These are phyloP conservation scores for Glycine soja DNA, from an alignment of 306 rosid genomes.

Conservation along the genomic window DNA sequence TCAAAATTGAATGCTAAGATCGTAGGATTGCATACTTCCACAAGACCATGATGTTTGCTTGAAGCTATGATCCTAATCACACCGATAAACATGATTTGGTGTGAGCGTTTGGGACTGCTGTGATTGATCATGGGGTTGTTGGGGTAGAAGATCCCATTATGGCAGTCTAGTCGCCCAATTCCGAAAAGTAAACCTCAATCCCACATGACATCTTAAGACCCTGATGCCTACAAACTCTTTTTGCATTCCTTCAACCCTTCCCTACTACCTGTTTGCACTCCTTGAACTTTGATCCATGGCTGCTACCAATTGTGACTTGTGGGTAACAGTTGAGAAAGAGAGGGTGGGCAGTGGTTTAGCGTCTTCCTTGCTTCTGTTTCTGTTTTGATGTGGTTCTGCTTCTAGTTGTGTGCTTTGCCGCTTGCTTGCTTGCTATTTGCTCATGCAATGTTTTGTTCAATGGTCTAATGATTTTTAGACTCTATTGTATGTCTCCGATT, in stretches of 20 bases:
- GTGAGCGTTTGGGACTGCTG: not conserved
- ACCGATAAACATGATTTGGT: not conserved
- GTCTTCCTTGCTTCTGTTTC: not conserved
- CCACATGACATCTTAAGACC: too few species aligned
- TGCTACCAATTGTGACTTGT: not conserved
- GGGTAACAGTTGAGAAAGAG: not conserved
- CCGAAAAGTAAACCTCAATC: too few species aligned
- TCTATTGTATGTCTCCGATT: not conserved
- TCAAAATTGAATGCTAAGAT: not conserved
- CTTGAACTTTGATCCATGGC: too few species aligned
- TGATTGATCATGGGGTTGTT: too few species aligned
- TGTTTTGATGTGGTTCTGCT: not conserved
- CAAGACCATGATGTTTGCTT: not conserved
- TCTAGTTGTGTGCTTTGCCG: not conserved
- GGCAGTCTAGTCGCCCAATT: too few species aligned
- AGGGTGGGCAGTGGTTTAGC: not conserved
- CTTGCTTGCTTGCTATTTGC: not conserved
- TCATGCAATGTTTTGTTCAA: not conserved
- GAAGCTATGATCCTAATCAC: slow-evolving; percentile 2
- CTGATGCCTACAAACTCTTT: too few species aligned
- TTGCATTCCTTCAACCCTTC: too few species aligned
- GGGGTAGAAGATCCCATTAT: too few species aligned
- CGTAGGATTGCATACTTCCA: not conserved
- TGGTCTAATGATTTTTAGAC: not conserved
- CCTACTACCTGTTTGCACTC: too few species aligned